Evolutionary conservation across 78 protist species (phyloP), one percentile per base, ranked within the genome.

Genomic region (Emiliania huxleyi): DNA sequence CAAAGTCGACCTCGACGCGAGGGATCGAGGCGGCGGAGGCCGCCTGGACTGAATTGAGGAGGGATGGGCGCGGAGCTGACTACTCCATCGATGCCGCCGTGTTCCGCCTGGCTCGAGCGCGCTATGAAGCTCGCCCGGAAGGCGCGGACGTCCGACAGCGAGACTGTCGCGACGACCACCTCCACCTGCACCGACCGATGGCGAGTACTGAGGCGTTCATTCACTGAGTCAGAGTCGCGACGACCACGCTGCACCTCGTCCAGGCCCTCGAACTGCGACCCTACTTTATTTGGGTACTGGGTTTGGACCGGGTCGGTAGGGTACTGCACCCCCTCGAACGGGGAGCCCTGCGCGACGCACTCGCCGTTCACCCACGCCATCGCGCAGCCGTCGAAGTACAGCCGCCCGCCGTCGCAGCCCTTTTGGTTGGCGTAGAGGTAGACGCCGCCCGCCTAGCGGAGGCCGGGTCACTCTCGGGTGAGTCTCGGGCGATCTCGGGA

Each of bases 351-450:
- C 4, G 97, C 96, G 15, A 97, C 88, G 26, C 95, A n/a, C 0
- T 55, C 40, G 23, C 97, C 98, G 91, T 97, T 97, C 52, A 91
- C 26, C 77, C 44, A 79, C 29, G 96, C 91, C 94, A 97, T 87
- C 11, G 96, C 94, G 48, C 97, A 93, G 0, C 98, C 98, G 79
- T 97, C 98, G 75, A 55, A 97, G 95, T 97, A 97, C 1, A 94
- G 81, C 38, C 98, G 93, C 40, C 95, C 96, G 43, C 98, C 98
- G 83, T 97, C 98, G 87, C 98, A 96, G 3, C 98, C 56, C 12
- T 48, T 0, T 46, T 43, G 93, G 90, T 95, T 95, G 29, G 96
- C 91, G 71, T 95, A 95, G 43, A 95, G 55, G 90, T 95, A 95
- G 42, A 81, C 33, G 23, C 96, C 96, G 8, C 95, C 96, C 15